phyloP scores from a whole-genome alignment of 2,329 filamentous ascomycete genomes.

The Ophiobolus disseminans region DNA sequence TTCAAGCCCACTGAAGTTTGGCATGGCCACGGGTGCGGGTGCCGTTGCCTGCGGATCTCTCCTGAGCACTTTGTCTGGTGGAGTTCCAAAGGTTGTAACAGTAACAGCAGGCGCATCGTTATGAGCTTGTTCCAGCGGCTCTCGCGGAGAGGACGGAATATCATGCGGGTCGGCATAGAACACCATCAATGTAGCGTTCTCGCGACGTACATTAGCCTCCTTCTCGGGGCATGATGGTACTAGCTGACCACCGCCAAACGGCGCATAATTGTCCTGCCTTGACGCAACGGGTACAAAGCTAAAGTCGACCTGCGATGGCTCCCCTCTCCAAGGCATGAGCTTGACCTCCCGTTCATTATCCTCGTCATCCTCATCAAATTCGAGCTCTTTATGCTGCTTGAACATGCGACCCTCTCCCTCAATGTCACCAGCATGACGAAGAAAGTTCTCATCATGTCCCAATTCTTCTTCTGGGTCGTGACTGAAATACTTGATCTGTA shows the following conservation, averaged over 20 bases:
- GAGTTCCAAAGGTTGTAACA: slow-evolving; percentile 49
- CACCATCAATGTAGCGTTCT: slow-evolving; percentile 56
- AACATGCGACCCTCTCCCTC: slow-evolving; percentile 66
- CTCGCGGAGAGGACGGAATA: slow-evolving; percentile 56
- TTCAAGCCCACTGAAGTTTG: slow-evolving; percentile 36
- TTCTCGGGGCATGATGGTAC: slow-evolving; percentile 53
- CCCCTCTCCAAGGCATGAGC: slow-evolving; percentile 41
- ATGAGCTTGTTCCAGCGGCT: slow-evolving; percentile 49
- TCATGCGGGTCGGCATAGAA: slow-evolving; percentile 54
- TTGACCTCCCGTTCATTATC: slow-evolving; percentile 60
- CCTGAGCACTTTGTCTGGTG: slow-evolving; percentile 33
- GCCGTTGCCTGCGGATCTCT: slow-evolving; percentile 29
- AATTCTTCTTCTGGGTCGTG: slow-evolving; percentile 76
- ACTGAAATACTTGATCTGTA: slow-evolving; percentile 72
- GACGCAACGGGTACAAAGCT: slow-evolving; percentile 50
- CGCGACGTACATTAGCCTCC: slow-evolving; percentile 53
- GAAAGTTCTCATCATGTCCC: slow-evolving; percentile 71
- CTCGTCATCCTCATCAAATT: slow-evolving; percentile 67
- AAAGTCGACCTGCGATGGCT: slow-evolving; percentile 53
- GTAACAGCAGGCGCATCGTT: slow-evolving; percentile 18
- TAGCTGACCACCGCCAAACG: slow-evolving; percentile 53
- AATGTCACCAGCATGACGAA: slow-evolving; percentile 75
- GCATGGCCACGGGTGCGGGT: slow-evolving; percentile 12
- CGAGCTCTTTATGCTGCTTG: slow-evolving; percentile 68
- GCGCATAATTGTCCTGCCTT: slow-evolving; percentile 53